phyloP scores from a whole-genome alignment of 306 rosid genomes.

The Cucurbita moschata region DNA sequence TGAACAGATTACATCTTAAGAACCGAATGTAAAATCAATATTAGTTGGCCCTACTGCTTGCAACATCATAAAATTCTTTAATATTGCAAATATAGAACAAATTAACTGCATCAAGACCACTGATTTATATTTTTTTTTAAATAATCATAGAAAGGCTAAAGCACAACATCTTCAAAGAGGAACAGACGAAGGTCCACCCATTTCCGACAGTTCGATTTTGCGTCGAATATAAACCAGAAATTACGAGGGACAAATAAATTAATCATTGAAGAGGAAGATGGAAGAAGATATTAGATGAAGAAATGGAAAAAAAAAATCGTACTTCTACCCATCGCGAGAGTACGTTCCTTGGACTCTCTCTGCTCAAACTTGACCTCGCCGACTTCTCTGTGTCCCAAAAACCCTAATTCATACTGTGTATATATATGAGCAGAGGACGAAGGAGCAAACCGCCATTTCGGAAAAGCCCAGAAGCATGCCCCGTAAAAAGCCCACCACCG shows the following conservation, averaged over 20 bases:
- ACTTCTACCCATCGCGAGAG: conserved; percentile 1
- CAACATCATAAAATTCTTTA: not conserved
- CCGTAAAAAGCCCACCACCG: not conserved
- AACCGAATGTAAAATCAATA: not conserved
- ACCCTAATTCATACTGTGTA: not conserved
- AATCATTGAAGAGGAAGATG: not conserved
- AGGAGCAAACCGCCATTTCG: not conserved
- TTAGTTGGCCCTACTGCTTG: not conserved
- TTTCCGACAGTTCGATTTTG: not conserved
- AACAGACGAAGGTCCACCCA: not conserved
- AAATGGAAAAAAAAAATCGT: not conserved
- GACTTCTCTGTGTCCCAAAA: not conserved
- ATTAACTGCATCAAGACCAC: not conserved
- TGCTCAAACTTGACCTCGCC: not conserved
- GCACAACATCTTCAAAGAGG: not conserved
- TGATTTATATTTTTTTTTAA: not conserved
- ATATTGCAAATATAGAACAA: not conserved
- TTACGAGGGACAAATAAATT: not conserved
- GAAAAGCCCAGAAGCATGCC: not conserved
- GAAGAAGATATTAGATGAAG: not conserved
- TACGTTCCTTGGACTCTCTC: not conserved
- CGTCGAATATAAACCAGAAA: not conserved
- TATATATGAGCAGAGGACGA: not conserved
- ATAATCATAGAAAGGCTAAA: not conserved
- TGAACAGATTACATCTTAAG: not conserved